Conservation (phyloP, 306 rosid genomes). For the Glycine soja region DNA sequence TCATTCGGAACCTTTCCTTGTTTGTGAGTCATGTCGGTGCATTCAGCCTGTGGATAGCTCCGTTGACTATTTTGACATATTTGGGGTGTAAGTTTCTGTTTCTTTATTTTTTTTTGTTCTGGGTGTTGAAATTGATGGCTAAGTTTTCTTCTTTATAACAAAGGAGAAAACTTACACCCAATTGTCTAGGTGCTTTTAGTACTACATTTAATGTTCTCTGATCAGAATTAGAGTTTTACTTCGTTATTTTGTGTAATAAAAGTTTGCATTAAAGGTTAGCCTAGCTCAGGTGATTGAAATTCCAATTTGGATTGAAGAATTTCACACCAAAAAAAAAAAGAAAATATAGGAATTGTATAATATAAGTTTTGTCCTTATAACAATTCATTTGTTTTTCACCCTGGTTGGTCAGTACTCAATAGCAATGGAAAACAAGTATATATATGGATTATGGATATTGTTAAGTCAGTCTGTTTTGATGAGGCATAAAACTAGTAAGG, state of each 20-base stretch:
- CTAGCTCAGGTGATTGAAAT: not conserved
- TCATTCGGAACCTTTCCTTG: slow-evolving; percentile 58
- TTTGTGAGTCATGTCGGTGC: slow-evolving; percentile 75
- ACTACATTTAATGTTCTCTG: not conserved
- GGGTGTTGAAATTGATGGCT: slow-evolving; percentile 15
- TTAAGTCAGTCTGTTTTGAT: slow-evolving; percentile 9
- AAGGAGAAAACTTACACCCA: not conserved
- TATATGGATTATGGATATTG: not conserved
- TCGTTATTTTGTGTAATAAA: not conserved
- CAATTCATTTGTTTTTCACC: not conserved
- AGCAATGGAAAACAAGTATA: not conserved
- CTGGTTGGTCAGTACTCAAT: not conserved
- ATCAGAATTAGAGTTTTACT: not conserved
- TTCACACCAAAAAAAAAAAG: no score
- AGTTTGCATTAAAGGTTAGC: not conserved
- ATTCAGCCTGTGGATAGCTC: slow-evolving; percentile 81
- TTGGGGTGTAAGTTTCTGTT: slow-evolving; percentile 69
- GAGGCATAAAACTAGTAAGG: not conserved
- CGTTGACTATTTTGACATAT: slow-evolving; percentile 76
- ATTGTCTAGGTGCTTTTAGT: not conserved
- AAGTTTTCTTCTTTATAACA: slow-evolving; percentile 29
- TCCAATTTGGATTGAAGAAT: not conserved
- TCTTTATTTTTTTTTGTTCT: not conserved
- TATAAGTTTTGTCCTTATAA: not conserved
- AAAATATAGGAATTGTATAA: no score